Conservation (phyloP, 2,329 filamentous ascomycete genomes). For the Fusarium sp. region DNA sequence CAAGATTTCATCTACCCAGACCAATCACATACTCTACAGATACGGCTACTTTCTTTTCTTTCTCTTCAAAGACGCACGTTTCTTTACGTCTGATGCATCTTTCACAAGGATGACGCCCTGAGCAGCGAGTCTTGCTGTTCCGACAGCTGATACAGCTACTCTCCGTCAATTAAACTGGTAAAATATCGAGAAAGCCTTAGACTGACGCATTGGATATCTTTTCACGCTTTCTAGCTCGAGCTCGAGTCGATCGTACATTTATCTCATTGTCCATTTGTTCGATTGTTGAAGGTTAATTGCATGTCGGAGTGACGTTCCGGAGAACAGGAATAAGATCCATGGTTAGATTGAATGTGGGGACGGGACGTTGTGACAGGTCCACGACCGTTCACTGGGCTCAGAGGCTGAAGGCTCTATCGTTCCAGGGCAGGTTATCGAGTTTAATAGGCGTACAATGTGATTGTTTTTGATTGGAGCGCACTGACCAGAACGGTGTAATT, state of each 20-base stretch:
- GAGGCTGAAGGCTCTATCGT: not conserved
- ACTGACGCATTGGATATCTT: constrained; percentile 31
- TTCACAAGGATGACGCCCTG: constrained; percentile 34
- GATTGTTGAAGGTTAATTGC: not conserved
- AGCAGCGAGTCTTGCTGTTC: constrained; percentile 38
- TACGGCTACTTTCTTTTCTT: constrained; percentile 32
- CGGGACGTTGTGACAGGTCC: constrained; percentile 5
- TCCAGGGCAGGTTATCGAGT: not conserved
- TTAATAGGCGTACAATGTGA: not conserved
- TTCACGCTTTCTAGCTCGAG: constrained; percentile 8
- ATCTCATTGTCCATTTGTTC: constrained; percentile 10
- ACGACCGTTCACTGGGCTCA: not conserved
- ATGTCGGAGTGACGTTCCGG: constrained; percentile 5
- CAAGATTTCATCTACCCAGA: not conserved
- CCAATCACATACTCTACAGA: constrained; percentile 25
- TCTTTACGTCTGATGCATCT: constrained; percentile 34
- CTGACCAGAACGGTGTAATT: not conserved
- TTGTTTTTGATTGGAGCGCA: constrained; percentile 3
- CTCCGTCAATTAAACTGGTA: not conserved
- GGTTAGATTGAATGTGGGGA: not conserved
- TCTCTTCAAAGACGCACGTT: constrained; percentile 34
- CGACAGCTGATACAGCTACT: constrained; percentile 36
- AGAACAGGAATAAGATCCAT: constrained; percentile 8
- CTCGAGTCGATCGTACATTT: not conserved
- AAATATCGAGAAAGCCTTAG: too few species aligned